Conservation (phyloP, 768 basidiomycete genomes). For the Lentinula boryana region DNA sequence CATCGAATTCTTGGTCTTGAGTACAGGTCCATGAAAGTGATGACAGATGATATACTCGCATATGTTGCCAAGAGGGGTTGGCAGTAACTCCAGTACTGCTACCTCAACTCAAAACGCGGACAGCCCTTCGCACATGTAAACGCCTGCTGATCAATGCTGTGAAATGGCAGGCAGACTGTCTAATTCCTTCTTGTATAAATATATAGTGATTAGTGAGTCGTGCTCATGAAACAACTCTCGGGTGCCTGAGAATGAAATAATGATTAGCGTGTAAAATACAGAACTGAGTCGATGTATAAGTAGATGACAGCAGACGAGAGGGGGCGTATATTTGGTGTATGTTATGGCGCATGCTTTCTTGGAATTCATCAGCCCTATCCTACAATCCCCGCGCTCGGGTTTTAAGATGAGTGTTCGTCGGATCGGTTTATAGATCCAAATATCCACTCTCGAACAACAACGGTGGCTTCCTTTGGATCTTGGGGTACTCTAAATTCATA, state of each 20-base stretch:
- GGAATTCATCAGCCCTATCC: background rate
- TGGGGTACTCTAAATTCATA: conserved; percentile 52
- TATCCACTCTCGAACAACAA: conserved; percentile 75
- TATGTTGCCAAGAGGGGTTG: background rate
- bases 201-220: too few relatives aligned
- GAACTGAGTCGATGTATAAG: background rate
- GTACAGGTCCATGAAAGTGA: background rate
- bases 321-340: background rate
- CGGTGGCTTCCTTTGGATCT: conserved; percentile 60
- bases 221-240: too few relatives aligned
- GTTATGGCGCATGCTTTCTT: too few relatives aligned
- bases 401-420: background rate
- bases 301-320: background rate
- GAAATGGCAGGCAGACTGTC: too few relatives aligned
- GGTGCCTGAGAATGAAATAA: background rate
- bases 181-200: too few relatives aligned
- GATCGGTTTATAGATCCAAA: conserved; percentile 30
- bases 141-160: too few relatives aligned
- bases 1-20: background rate
- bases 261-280: background rate
- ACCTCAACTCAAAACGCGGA: background rate
- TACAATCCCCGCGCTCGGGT: background rate
- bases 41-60: background rate
- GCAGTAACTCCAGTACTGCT: background rate
- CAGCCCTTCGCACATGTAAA: too few relatives aligned